Base-by-base conservation (phyloP, 2,329 filamentous ascomycete species). In the Aspergillus quadricinctus region DNA sequence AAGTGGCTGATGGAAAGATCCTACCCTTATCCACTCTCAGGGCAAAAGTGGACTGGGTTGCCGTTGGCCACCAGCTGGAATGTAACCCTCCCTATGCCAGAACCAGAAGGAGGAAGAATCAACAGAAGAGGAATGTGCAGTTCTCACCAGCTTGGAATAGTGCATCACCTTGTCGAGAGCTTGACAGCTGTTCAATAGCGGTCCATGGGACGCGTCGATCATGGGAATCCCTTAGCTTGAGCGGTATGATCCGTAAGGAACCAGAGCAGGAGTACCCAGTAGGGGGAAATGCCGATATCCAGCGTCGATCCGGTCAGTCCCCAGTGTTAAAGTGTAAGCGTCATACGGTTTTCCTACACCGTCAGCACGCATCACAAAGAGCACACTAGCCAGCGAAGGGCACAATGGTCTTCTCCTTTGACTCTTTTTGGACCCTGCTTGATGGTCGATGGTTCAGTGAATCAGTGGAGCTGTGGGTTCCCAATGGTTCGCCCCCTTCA, bases 1-100 rank as follows among this genome's bases (percentile, higher is more conserved):
- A 37, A 56, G 59, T 61, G 59, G 66, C 63, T 69, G 61, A 66
- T 59, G 59, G 55, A 64, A 56, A 64, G 64, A 53, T 64, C 63
- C 61, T 57, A 55, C 59, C 53, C 52, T 59, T 54, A 52, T 56
- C 60, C 64, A 65, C 56, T 50, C 52, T 53, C 54, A 51, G 49
- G 56, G 57, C 52, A 54, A 49, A 23, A 55, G 63, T 56, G 58
- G 60, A 52, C 55, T 63, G 55, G 57, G 51, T 57, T 53, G 50
- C 56, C 48, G 59, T 66, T 66, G 68, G 70, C 71, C 72, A 73
- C 70, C 59, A 55, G 54, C 40, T 57, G 63, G 67, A 74, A 74
- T 74, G 71, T 59, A 69, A 69, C 68, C 64, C 57, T 62, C 56
- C 64, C 68, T 70, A 69, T 61, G 48, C 72, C 66, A 60, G 63